Percentiles rank a stretch among this genome's conserved stretches.
Evolutionary conservation across 192 early-diverging fungal species (phyloP).

Genomic region (Coemansia furcata): DNA sequence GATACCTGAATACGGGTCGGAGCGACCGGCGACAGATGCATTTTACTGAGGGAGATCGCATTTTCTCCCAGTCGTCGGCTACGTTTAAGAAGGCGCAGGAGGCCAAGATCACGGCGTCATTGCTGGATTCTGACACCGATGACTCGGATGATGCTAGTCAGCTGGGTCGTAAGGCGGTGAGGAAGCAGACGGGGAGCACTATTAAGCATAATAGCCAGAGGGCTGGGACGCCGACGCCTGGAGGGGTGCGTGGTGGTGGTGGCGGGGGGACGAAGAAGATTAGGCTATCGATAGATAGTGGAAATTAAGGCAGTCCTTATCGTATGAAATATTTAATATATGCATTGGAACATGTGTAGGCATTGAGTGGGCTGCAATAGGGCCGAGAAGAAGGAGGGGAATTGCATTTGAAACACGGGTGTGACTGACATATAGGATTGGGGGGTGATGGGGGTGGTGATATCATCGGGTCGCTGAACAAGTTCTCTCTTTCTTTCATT

Average conservation of each 20-base stretch:
- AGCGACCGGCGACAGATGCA: conserved; percentile 60
- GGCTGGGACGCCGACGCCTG: conserved; percentile 30
- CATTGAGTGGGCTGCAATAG: background rate
- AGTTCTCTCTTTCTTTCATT: background rate
- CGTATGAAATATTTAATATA: background rate
- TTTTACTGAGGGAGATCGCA: conserved; percentile 74
- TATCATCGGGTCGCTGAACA: background rate
- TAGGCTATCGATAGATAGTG: conserved; percentile 34
- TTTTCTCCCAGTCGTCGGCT: conserved; percentile 78
- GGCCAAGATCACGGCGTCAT: conserved; percentile 39
- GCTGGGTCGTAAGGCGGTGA: conserved; percentile 1
- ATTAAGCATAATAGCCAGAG: conserved; percentile 36
- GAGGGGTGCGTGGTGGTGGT: background rate
- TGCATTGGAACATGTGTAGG: background rate
- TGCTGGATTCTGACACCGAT: conserved; percentile 50
- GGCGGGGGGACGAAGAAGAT: conserved; percentile 36
- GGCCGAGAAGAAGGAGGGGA: background rate
- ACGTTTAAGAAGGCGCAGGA: conserved; percentile 55
- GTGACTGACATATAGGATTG: background rate
- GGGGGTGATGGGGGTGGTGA: background rate
- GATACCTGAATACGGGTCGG: conserved; percentile 64
- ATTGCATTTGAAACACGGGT: background rate
- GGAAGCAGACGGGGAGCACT: conserved; percentile 29
- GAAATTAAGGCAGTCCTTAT: background rate
- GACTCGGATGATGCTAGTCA: conserved; percentile 14